A percentile compares a stretch with the other conserved stretches of the same genome.
Evolutionary conservation across 2,329 filamentous ascomycete species (phyloP).

Genomic region (Penicillium sp.): DNA sequence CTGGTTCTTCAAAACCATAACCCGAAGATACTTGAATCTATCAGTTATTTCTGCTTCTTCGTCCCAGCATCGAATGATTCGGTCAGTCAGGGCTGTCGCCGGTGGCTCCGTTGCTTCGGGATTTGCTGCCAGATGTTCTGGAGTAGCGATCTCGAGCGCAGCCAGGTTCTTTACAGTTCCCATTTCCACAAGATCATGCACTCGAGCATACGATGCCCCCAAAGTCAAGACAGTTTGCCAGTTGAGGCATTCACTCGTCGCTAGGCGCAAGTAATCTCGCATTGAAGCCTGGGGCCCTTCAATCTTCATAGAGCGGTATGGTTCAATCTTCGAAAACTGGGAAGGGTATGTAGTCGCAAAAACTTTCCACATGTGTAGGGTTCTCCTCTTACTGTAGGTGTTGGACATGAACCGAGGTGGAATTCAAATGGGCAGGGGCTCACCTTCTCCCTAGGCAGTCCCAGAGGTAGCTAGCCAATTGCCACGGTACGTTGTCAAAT

Average conservation of each 20-base stretch:
- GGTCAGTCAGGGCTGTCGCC: slow-evolving; percentile 39
- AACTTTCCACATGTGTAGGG: slow-evolving; percentile 51
- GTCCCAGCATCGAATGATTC: slow-evolving; percentile 48
- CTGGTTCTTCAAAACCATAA: slow-evolving; percentile 43
- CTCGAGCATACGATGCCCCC: slow-evolving; percentile 34
- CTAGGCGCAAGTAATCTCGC: slow-evolving; percentile 40
- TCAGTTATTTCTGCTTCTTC: slow-evolving; percentile 38
- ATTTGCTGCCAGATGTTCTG: slow-evolving; percentile 20
- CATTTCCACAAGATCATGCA: slow-evolving; percentile 45
- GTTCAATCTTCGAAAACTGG: slow-evolving; percentile 36
- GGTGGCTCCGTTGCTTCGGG: slow-evolving; percentile 19
- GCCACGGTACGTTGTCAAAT: slow-evolving; percentile 47
- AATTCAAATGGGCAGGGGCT: slow-evolving; percentile 12
- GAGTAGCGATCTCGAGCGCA: slow-evolving; percentile 42
- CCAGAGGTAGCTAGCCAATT: slow-evolving; percentile 47
- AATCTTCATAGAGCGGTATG: slow-evolving; percentile 39
- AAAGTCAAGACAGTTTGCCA: slow-evolving; percentile 46
- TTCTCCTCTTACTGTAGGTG: slow-evolving; percentile 39
- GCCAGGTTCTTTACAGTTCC: slow-evolving; percentile 46
- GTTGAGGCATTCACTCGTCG: slow-evolving; percentile 34
- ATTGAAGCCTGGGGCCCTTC: slow-evolving; percentile 35
- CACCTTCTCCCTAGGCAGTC: slow-evolving; percentile 42
- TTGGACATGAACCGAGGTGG: not conserved
- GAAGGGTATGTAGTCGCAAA: slow-evolving; percentile 43
- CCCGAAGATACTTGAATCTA: slow-evolving; percentile 44